Evolutionary conservation across 441 rosid species (phyloP), one percentile per base, ranked within the genome.

Genomic region (Populus hybrid): DNA sequence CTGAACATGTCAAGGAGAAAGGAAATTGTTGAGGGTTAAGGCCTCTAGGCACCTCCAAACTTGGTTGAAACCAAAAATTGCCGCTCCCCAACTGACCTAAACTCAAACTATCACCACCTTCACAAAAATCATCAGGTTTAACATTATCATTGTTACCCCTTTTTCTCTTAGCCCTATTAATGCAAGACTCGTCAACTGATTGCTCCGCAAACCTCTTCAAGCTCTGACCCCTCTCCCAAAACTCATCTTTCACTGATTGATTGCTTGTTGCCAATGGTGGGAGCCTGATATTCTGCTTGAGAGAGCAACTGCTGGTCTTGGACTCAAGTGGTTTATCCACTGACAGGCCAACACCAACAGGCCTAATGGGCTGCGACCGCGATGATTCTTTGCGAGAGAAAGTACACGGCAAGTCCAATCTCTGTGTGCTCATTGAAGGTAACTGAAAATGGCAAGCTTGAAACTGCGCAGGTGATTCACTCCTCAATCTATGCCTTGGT

Each of bases 401-500:
- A 82, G 89, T 81, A 81, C 95, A 89, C 74, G 93, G 95, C 88
- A 95, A 86, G 82, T 95, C 98, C 93, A 95, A 78, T 83, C 97
- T 90, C 89, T 92, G 98, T 75, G 99, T 91, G 97, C 84, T 94
- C 99, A 95, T 95, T 74, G 99, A 88, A 68, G 92, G 89, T 77
- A 88, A 78, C 82, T 88, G 97, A 73, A 88, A 94, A 85, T 94
- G 91, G 75, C 92, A 89, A 85, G 91, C 90, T 84, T 86, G 92
- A 81, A 87, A 89, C 86, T 90, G 93, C 85, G 92, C 87, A 16
- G 91, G 54, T 77, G 93, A 85, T 86, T 94, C 99, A 76, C 93
- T 95, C 88, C 93, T 95, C 81, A 95, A 90, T 90, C 98, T 90
- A 86, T 93, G 89, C 88, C 98, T 94, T 38, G 99, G 99, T 72